Percentiles rank a stretch among this genome's conserved stretches.
phyloP scores from a whole-genome alignment of 176 grass and related monocot genomes.

The sorghum (Sorghum bicolor) region DNA sequence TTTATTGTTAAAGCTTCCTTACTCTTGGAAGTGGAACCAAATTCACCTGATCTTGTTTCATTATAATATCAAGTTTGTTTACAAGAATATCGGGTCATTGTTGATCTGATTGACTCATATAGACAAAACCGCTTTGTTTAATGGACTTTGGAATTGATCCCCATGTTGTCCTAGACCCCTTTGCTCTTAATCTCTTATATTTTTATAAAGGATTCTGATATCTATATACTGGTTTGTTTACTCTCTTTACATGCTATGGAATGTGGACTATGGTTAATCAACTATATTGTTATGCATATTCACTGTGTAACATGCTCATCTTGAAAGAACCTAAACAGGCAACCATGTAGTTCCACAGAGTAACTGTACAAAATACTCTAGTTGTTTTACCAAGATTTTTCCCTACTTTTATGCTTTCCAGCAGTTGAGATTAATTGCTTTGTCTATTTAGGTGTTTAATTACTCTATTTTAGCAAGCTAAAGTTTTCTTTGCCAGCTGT shows the following conservation, averaged over 20 bases:
- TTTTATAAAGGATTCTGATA: background rate
- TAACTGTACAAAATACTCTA: background rate
- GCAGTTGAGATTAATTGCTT: background rate
- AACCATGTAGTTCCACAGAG: background rate
- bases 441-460: conserved; percentile 16
- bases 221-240: background rate
- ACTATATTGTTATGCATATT: background rate
- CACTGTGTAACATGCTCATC: background rate
- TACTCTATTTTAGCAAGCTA: conserved; percentile 19
- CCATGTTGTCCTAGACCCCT: background rate
- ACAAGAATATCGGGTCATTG: background rate
- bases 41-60: background rate
- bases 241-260: conserved; percentile 1
- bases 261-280: background rate
- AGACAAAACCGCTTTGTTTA: background rate
- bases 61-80: background rate
- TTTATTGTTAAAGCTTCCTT: conserved; percentile 1
- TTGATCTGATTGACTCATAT: background rate
- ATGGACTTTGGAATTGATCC: background rate
- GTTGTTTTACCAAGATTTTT: background rate
- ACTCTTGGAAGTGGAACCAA: background rate
- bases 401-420: background rate
- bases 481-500: conserved; percentile 45
- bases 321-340: background rate
- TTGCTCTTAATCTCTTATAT: background rate